Evolutionary conservation across 2,329 filamentous ascomycete genomes (phyloP).

Genomic region (Talaromyces pinophilus): DNA sequence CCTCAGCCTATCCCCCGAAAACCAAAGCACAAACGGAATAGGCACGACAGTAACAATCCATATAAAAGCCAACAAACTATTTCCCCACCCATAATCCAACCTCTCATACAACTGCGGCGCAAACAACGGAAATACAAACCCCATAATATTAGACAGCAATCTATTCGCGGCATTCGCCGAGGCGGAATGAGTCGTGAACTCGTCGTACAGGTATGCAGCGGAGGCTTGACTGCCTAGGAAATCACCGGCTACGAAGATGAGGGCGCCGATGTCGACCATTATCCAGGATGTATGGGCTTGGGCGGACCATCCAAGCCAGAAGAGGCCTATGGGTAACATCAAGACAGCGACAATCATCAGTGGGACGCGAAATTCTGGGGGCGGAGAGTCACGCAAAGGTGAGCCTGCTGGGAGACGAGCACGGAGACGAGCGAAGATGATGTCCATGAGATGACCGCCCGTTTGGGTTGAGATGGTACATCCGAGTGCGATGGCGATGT

Average conservation of each 20-base stretch:
- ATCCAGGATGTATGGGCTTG: constrained; percentile 59
- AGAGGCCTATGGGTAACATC: constrained; percentile 57
- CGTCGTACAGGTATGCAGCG: constrained; percentile 64
- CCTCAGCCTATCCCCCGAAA: constrained; percentile 37
- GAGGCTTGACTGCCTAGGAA: constrained; percentile 47
- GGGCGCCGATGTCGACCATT: constrained; percentile 61
- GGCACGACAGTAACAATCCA: constrained; percentile 51
- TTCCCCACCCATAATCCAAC: constrained; percentile 54
- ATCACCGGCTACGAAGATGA: constrained; percentile 55
- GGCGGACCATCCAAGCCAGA: constrained; percentile 62
- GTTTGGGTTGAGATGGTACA: constrained; percentile 16
- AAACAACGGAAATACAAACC: constrained; percentile 62
- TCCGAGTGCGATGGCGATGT: constrained; percentile 21
- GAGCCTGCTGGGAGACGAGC: constrained; percentile 12
- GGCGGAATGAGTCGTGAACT: constrained; percentile 51
- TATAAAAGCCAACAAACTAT: constrained; percentile 58
- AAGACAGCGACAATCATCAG: constrained; percentile 58
- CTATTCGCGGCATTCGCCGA: constrained; percentile 57
- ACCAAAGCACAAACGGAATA: constrained; percentile 38
- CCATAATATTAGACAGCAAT: constrained; percentile 57
- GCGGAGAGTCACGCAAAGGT: constrained; percentile 37
- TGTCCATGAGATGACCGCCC: constrained; percentile 17
- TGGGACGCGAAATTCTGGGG: constrained; percentile 55
- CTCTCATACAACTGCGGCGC: constrained; percentile 54
- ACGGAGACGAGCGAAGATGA: constrained; percentile 14